Evolutionary conservation across 495 filamentous ascomycete species (phyloP).

Genomic region (Penicillium crystallinum): DNA sequence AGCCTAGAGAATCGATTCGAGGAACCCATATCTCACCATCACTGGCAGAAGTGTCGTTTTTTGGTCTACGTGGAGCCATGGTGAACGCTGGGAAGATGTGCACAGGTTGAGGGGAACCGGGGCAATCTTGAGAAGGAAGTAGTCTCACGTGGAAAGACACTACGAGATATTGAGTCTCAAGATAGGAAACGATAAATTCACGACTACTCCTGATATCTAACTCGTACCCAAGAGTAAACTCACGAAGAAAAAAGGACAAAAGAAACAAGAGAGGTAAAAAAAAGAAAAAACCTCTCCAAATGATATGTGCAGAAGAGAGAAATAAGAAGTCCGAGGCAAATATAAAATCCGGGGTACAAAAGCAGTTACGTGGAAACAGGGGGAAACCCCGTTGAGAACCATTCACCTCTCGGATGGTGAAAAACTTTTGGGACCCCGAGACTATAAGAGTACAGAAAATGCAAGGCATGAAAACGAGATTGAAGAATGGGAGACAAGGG

Average conservation of each 20-base stretch:
- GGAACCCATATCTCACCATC: conserved; percentile 32
- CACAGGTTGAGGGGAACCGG: background rate
- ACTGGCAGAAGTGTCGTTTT: conserved; percentile 37
- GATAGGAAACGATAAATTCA: conserved; percentile 5
- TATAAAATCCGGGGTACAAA: conserved; percentile 19
- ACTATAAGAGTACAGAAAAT: conserved; percentile 17
- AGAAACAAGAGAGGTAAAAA: no score
- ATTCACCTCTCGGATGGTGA: conserved; percentile 15
- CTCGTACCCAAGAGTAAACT: background rate
- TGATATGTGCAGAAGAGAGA: conserved; percentile 21
- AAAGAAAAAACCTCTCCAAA: background rate
- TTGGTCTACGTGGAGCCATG: conserved; percentile 52
- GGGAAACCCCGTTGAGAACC: background rate
- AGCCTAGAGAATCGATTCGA: conserved; percentile 2
- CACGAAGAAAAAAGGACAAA: conserved; percentile 1
- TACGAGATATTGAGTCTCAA: background rate
- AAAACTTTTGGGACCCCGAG: conserved; percentile 11
- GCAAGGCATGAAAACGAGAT: conserved; percentile 10
- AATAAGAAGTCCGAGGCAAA: conserved; percentile 10
- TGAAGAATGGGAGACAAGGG: conserved; percentile 2
- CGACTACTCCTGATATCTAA: conserved; percentile 18
- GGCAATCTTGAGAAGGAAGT: background rate
- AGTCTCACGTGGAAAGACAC: conserved; percentile 1
- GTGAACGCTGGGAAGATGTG: background rate
- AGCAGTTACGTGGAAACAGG: conserved; percentile 17